Conservation (phyloP, 352 stramenopile genomes). For the Albugo laibachii region DNA sequence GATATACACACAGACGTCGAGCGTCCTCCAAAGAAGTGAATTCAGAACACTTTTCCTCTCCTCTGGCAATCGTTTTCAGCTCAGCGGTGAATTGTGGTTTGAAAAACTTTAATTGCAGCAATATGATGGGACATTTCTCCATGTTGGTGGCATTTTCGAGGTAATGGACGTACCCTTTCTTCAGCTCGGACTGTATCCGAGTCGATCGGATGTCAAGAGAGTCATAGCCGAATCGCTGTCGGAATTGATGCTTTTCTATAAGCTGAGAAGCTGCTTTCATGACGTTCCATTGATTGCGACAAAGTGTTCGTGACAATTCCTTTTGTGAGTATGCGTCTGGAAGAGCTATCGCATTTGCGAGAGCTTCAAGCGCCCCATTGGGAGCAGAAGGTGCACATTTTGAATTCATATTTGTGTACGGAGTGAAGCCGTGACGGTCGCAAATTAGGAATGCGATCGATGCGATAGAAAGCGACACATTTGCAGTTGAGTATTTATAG, state of each 20-base stretch:
- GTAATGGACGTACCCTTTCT: conserved; percentile 57
- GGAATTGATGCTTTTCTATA: conserved; percentile 38
- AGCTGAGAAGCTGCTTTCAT: conserved; percentile 50
- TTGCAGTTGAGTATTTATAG: too few relatives aligned
- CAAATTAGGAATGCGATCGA: too few relatives aligned
- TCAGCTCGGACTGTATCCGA: conserved; percentile 39
- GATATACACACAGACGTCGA: conserved; percentile 40
- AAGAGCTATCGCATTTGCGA: conserved; percentile 44
- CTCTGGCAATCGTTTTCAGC: conserved; percentile 18
- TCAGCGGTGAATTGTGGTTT: conserved; percentile 33
- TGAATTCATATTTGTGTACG: too few relatives aligned
- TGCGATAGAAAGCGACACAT: too few relatives aligned
- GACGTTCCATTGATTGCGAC: conserved; percentile 38
- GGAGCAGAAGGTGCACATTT: too few relatives aligned
- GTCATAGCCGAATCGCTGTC: conserved; percentile 20
- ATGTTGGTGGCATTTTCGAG: conserved; percentile 30
- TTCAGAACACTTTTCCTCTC: conserved; percentile 26
- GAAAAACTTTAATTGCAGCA: conserved; percentile 43
- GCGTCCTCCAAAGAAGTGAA: conserved; percentile 32
- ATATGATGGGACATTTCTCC: conserved; percentile 26
- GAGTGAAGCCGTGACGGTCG: too few relatives aligned
- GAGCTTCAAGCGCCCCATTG: conserved; percentile 11
- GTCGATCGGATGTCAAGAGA: conserved; percentile 37
- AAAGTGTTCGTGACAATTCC: conserved; percentile 37
- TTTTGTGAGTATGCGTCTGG: conserved; percentile 25